Conservation (phyloP, 2,329 filamentous ascomycete genomes). For the Stylonectria norvegica region DNA sequence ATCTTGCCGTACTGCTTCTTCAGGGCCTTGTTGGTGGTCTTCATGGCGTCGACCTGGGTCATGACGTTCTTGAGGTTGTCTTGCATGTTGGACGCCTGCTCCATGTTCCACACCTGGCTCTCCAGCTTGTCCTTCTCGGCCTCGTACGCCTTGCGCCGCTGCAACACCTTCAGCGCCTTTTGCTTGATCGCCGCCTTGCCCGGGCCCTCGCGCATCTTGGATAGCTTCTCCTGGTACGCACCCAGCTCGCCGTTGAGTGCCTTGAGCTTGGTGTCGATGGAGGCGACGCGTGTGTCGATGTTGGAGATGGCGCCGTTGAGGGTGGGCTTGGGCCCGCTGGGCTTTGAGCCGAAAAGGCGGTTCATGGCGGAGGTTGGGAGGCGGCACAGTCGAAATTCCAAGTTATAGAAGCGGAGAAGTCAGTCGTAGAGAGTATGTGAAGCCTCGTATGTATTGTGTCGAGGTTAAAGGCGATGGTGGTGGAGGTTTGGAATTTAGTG, state of each 20-base stretch:
- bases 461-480: neutral
- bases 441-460: neutral
- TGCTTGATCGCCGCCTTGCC: conserved; percentile 90
- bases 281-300: conserved; percentile 79
- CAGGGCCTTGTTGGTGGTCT: conserved; percentile 91
- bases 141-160: conserved; percentile 93
- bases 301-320: conserved; percentile 79
- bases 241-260: conserved; percentile 86
- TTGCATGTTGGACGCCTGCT: conserved; percentile 97
- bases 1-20: conserved; percentile 95
- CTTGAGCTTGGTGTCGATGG: conserved; percentile 90
- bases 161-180: conserved; percentile 90
- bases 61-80: conserved; percentile 98
- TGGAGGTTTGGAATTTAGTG: neutral
- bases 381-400: too few species aligned
- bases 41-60: conserved; percentile 97
- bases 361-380: conserved; percentile 64
- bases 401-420: too few species aligned
- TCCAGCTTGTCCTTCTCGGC: conserved; percentile 89
- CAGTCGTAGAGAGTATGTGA: too few species aligned
- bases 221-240: conserved; percentile 81
- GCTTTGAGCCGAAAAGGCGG: conserved; percentile 87
- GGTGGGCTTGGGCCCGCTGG: conserved; percentile 82
- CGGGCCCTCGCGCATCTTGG: conserved; percentile 92
- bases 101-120: conserved; percentile 97